Evolutionary conservation across 2,329 filamentous ascomycete species (phyloP), one percentile per base, ranked within the genome.

Genomic region (Fusarium poae): DNA sequence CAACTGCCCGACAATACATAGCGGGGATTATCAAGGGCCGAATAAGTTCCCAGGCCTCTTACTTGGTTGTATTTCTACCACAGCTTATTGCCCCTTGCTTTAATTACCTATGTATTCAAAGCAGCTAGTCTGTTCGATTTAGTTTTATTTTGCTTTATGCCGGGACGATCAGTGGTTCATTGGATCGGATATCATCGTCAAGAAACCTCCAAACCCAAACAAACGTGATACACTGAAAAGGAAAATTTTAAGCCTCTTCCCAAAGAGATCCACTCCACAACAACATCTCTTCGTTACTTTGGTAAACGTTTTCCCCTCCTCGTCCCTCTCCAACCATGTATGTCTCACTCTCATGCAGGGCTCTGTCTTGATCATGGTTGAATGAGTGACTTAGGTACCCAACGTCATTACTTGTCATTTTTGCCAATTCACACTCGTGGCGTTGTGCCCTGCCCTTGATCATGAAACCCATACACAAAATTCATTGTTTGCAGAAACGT

Each of bases 21-120:
- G 68, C 65, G 60, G 66, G 68, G 68, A 52, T 53, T 35, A 20
- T 46, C 29, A 39, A 56, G 30, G 62, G 40, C 43, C 43, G 34
- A 44, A 63, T 49, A 62, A 48, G 63, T 73, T 70, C 71, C 66
- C 68, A 73, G 72, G 60, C 57, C 45, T 44, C 50, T 56, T 46
- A 35, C n/a, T 60, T 42, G 23, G 27, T 51, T 18, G 23, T 16
- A 27, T 35, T 45, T 20, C 21, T 9, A 29, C n/a, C 30, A 44
- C 45, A 60, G 57, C 48, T 45, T 21, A 45, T 13, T 39, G 27
- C 45, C 42, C 56, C 65, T 56, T 67, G 53, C 58, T 66, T 51
- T 62, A 37, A 51, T 50, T 21, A n/a, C n/a, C n/a, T n/a, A n/a
- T n/a, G n/a, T n/a, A 32, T 32, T 46, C 21, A 44, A 32, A 52